Evolutionary conservation across 1,139 yeast genomes (phyloP), one percentile per base, ranked within the genome.

Genomic region (Pichia kudriavzevii): DNA sequence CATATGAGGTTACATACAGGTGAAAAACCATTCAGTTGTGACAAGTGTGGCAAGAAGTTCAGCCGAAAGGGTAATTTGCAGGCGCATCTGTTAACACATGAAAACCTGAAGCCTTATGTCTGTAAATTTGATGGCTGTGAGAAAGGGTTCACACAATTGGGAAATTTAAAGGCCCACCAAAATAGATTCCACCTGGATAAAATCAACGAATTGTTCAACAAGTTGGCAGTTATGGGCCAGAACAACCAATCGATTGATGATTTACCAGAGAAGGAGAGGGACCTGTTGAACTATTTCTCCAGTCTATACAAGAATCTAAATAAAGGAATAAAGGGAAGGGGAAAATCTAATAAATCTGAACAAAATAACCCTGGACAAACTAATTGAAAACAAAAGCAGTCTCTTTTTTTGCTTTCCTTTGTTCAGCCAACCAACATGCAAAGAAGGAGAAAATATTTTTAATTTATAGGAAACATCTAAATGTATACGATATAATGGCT

Each of bases 111-210:
- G 50, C 95, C 95, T 7, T 84, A 65, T 56, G 72, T 73, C 42
- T 88, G 97, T 59, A 75, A 72, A 46, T 66, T 88, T 41, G 95
- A 85, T 56, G 67, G 70, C 36, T 88, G 97, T 61, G 78, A 74
- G 49, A 87, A 87, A 60, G 72, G 82, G 3, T 88, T 88, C 52
- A 83, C 95, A 0, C 97, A 88, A 60, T 66, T 87, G 47, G 96
- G 96, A 3, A 88, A 88, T 55, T 69, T 88, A 63, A 88, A 88
- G 59, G 82, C 94, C 1, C 97, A 88, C 58, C 97, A 88, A 55
- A 88, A 87, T 59, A 68, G 88, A 49, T 85, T 87, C 55, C 97
- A 88, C 59, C 61, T 75, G 43, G 74, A 73, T 13, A 77, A 93
- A 0, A 67, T 88, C 46, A 74, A 73, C 46, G 64, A 64, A 31